A percentile compares a stretch with the other conserved stretches of the same genome.
phyloP scores from a whole-genome alignment of 208 protist species.

The Crithidia mellificae region DNA sequence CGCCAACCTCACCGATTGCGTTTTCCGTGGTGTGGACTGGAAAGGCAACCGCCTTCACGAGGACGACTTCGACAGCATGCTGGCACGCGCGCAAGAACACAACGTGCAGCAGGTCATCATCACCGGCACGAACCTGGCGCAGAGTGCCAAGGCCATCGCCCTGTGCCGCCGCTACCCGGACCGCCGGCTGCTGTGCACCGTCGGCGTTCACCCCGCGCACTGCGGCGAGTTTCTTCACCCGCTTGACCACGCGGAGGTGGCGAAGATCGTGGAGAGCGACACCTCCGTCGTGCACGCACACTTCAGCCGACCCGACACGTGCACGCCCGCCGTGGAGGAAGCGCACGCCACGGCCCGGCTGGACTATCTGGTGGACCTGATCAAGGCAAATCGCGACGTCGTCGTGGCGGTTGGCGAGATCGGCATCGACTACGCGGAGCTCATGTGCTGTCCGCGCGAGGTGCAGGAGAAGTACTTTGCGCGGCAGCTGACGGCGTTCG shows the following conservation, averaged over 20 bases:
- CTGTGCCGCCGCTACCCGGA: conserved; percentile 70
- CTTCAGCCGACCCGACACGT: neutral
- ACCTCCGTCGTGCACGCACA: conserved; percentile 37
- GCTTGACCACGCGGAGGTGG: conserved; percentile 38
- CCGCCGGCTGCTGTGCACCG: conserved; percentile 60
- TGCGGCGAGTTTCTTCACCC: conserved; percentile 65
- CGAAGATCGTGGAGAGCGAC: conserved; percentile 33
- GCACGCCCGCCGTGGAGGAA: neutral
- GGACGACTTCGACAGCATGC: conserved; percentile 82
- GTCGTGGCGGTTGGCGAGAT: conserved; percentile 90
- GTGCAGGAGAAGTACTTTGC: conserved; percentile 77
- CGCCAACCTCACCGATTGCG: conserved; percentile 87
- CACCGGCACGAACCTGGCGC: conserved; percentile 75
- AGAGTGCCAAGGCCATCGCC: conserved; percentile 81
- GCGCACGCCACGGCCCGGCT: conserved; percentile 44
- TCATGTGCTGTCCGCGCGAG: conserved; percentile 70
- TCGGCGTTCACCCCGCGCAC: conserved; percentile 89
- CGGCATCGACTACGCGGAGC: conserved; percentile 92
- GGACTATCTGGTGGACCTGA: conserved; percentile 52
- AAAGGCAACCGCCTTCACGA: conserved; percentile 74
- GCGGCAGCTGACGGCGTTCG: conserved; percentile 59
- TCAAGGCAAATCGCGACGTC: conserved; percentile 75
- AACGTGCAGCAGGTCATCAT: conserved; percentile 84
- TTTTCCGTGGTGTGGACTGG: conserved; percentile 88
- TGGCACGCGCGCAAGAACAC: conserved; percentile 52